Evolutionary conservation across 371 early-diverging fungal species (phyloP), one percentile per base, ranked within the genome.

Genomic region (Mortierella sp.): DNA sequence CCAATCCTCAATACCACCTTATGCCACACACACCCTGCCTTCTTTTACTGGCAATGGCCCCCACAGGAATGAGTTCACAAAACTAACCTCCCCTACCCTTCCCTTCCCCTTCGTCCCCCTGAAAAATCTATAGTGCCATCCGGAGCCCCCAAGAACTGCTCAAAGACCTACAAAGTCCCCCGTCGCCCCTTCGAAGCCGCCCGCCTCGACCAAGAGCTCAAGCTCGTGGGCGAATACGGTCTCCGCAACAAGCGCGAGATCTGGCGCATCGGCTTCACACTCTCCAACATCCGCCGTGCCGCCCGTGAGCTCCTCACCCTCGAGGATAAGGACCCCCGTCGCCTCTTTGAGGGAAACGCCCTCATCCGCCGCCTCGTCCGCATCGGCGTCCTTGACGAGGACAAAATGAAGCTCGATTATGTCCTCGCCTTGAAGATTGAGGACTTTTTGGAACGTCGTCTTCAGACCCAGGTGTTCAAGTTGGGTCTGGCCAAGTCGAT

Each of bases 211-310:
- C 96, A 96, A 87, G 99, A 99, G 92, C 91, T 99, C 87, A 97
- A 98, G 93, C 93, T 99, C 79, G 93, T 96, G 80, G 99, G 99
- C 76, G 97, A 96, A 86, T 99, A 96, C 92, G 99, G 99, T 90
- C 96, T 99, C 86, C 95, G 97, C 88, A 99, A 98, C 97, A 99
- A 99, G 97, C 96, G 95, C 86, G 99, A 99, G 93, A 98, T 99
- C 90, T 99, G 98, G 97, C 95, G 99, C 86, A 95, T 99, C 73
- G 96, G 97, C 69, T 95, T 95, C 88, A 96, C 97, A 68, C 95
- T 98, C 80, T 97, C 99, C 64, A 64, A 48, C 52, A 65, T 26
- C 9, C 52, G 48, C 19, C 39, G 48, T 29, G 41, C 53, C 13
- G 58, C 70, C 29, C 64, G 72, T 72, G 65, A 72, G 44, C 65